Evolutionary conservation across 2,329 filamentous ascomycete genomes (phyloP).

Genomic region (Clonostachys chloroleuca): DNA sequence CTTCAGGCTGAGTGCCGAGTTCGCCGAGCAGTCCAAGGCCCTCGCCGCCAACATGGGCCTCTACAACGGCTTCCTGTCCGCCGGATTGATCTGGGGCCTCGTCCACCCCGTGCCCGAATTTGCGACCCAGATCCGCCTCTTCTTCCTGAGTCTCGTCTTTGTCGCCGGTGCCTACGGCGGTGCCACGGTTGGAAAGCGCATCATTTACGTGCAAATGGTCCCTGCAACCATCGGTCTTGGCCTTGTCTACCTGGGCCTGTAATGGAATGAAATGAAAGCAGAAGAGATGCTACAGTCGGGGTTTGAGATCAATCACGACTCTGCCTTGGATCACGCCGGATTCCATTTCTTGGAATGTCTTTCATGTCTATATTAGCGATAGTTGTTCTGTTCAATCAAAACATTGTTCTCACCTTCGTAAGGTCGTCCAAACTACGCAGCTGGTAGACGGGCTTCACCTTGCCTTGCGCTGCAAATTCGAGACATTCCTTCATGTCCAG

Average conservation of each 20-base stretch:
- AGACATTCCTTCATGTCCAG: not conserved
- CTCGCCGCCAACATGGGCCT: slow-evolving; percentile 47
- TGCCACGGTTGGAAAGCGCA: slow-evolving; percentile 30
- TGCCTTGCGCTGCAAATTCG: not conserved
- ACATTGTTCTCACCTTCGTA: not conserved
- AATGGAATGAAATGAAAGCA: not conserved
- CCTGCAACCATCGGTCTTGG: slow-evolving; percentile 17
- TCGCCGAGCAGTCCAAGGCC: slow-evolving; percentile 35
- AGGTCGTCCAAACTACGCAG: not conserved
- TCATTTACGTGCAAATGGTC: slow-evolving; percentile 32
- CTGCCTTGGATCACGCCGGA: slow-evolving; percentile 1
- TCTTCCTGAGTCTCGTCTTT: slow-evolving; percentile 39
- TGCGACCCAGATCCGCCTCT: slow-evolving; percentile 35
- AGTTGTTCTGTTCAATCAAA: too few species aligned
- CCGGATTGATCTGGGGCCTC: slow-evolving; percentile 41
- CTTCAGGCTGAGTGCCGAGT: slow-evolving; percentile 37
- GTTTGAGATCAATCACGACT: slow-evolving; percentile 1
- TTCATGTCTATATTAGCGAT: too few species aligned
- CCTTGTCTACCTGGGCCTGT: slow-evolving; percentile 16
- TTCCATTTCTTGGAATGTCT: not conserved
- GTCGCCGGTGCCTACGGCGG: slow-evolving; percentile 41
- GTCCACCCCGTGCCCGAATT: slow-evolving; percentile 36
- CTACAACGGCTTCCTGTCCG: slow-evolving; percentile 49
- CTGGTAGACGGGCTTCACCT: not conserved
- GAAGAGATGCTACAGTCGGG: not conserved